Base-by-base conservation (phyloP, 371 early-diverging fungal species). In the Paraphysoderma sedebokerense region DNA sequence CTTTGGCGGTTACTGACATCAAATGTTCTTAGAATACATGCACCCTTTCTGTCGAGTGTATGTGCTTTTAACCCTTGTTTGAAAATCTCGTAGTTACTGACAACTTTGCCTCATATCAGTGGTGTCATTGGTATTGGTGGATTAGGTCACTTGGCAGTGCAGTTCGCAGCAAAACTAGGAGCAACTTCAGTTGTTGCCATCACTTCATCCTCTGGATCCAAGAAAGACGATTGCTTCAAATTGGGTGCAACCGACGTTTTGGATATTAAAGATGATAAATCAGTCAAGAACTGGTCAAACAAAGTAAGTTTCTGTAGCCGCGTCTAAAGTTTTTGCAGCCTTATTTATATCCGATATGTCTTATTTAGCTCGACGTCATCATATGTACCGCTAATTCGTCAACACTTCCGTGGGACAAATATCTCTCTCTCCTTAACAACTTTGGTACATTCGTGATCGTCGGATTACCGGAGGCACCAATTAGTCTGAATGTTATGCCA, bases 81-180 rank as follows among this genome's bases (percentile, higher is more conserved):
- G n/a, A n/a, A n/a, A n/a, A n/a, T n/a, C n/a, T n/a, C n/a, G n/a
- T n/a, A n/a, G n/a, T n/a, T n/a, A n/a, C n/a, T n/a, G n/a, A n/a
- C n/a, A n/a, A n/a, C n/a, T n/a, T n/a, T n/a, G n/a, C n/a, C n/a
- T n/a, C n/a, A n/a, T n/a, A n/a, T n/a, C 2, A 24, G 20, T 37
- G 81, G 81, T 29, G 52, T 84, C 13, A 59, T 81, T 49, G 78
- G 76, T 6, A 74, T 83, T 38, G 87, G 80, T 32, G 79, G 83
- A 38, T 60, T 81, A 19, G 76, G 78, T 37, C 86, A 85, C 35
- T 62, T 83, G 55, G 76, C 67, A 5, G 49, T 82, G 19, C 76
- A 81, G 58, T 79, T 58, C 38, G 80, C 80, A n/a, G 55, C 54
- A 20, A 71, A 66, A 22, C 63, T 78, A 67, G 83, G 85, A 29